Conservation (phyloP, 768 basidiomycete genomes). For the Chalciporus pseudorubinellus region DNA sequence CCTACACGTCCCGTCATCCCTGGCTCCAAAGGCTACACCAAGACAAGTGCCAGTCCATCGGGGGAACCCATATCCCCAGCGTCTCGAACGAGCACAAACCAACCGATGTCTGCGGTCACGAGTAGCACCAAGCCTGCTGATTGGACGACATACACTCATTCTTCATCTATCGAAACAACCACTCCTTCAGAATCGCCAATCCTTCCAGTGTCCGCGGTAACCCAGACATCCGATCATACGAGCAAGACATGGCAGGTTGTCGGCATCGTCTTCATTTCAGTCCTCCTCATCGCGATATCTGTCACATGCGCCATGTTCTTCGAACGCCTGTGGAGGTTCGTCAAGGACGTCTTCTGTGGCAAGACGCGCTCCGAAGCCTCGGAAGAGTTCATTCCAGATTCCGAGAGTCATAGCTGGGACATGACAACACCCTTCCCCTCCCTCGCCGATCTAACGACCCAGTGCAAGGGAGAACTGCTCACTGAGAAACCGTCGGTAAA, state of each 20-base stretch:
- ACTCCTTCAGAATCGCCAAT: slow-evolving; percentile 2
- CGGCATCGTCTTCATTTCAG: slow-evolving; percentile 62
- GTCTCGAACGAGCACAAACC: neutral
- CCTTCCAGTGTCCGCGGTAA: slow-evolving; percentile 5
- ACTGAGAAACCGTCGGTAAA: neutral
- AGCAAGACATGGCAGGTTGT: slow-evolving; percentile 67
- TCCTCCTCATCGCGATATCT: slow-evolving; percentile 54
- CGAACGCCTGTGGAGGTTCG: slow-evolving; percentile 66
- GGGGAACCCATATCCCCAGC: neutral
- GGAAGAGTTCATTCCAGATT: slow-evolving; percentile 64
- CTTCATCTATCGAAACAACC: slow-evolving; percentile 1
- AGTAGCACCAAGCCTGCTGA: neutral
- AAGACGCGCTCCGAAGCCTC: slow-evolving; percentile 31
- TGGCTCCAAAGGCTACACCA: neutral
- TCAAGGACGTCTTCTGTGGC: slow-evolving; percentile 49
- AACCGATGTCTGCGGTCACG: neutral
- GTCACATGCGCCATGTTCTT: slow-evolving; percentile 64
- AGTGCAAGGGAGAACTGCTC: slow-evolving; percentile 1
- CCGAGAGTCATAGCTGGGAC: slow-evolving; percentile 61
- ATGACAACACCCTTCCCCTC: slow-evolving; percentile 13
- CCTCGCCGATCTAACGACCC: neutral
- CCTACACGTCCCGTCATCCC: neutral
- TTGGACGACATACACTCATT: neutral
- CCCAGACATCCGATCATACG: slow-evolving; percentile 33
- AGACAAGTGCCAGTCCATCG: neutral